phyloP scores from a whole-genome alignment of 257 asterid genomes.

The Coffea canephora region DNA sequence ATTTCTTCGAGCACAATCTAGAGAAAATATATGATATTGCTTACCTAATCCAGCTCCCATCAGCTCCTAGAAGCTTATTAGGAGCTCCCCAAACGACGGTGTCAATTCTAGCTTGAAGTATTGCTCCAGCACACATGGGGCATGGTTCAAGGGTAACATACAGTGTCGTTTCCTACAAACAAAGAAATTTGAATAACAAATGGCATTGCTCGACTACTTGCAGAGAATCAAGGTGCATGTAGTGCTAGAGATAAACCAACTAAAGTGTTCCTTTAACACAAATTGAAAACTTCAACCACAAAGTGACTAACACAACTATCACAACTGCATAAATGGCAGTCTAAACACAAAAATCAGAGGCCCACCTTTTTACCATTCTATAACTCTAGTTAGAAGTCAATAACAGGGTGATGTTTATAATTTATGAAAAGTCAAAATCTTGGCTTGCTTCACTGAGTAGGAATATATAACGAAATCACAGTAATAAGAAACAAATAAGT shows the following conservation, averaged over 20 bases:
- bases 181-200: conserved; percentile 14
- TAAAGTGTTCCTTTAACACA: not conserved
- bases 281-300: not conserved
- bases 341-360: not conserved
- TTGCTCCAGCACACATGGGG: conserved; percentile 99
- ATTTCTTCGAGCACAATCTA: not conserved
- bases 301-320: not conserved
- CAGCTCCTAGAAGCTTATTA: conserved; percentile 98
- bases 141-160: conserved; percentile 98
- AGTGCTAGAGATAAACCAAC: not conserved
- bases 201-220: not conserved
- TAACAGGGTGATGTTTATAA: not conserved
- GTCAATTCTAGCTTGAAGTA: conserved; percentile 94
- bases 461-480: not conserved
- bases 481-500: not conserved
- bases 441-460: not conserved
- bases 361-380: not conserved
- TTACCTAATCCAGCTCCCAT: conserved; percentile 99
- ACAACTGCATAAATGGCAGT: not conserved
- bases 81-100: conserved; percentile 98
- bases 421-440: not conserved
- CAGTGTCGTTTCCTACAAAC: conserved; percentile 67
- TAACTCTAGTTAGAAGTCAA: not conserved
- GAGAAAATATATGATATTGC: not conserved
- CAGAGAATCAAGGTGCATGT: not conserved